Percentiles rank a stretch among this genome's conserved stretches.
Evolutionary conservation across 2,329 filamentous ascomycete species (phyloP).

Genomic region (Annulohypoxylon truncatum): DNA sequence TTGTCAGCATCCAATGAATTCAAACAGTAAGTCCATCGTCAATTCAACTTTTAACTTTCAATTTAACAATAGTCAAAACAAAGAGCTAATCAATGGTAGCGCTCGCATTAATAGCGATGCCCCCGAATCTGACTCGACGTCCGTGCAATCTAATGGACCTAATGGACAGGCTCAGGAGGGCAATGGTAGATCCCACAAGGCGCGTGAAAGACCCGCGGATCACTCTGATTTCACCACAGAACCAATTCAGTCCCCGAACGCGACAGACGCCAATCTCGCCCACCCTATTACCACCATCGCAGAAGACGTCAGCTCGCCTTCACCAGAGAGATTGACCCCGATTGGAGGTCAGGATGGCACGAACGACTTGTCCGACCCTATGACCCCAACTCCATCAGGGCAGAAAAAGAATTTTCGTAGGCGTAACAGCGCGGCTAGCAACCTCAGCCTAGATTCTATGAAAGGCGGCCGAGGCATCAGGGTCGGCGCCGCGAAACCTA

Average conservation of each 20-base stretch:
- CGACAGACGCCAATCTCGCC: slow-evolving; percentile 26
- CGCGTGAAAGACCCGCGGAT: slow-evolving; percentile 41
- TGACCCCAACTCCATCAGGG: slow-evolving; percentile 36
- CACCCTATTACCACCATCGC: slow-evolving; percentile 39
- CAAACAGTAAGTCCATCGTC: slow-evolving; percentile 46
- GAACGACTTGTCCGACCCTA: slow-evolving; percentile 17
- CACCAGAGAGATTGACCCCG: slow-evolving; percentile 33
- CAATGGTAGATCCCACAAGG: slow-evolving; percentile 40
- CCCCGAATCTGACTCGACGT: slow-evolving; percentile 48
- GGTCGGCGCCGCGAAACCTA: slow-evolving; percentile 54
- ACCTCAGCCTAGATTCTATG: slow-evolving; percentile 56
- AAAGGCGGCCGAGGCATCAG: slow-evolving; percentile 55
- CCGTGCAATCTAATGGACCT: slow-evolving; percentile 42
- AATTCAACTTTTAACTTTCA: neutral
- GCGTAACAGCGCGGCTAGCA: slow-evolving; percentile 50
- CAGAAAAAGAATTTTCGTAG: slow-evolving; percentile 38
- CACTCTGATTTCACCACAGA: slow-evolving; percentile 13
- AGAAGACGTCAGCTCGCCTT: slow-evolving; percentile 31
- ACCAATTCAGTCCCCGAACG: slow-evolving; percentile 11
- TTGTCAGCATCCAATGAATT: slow-evolving; percentile 53
- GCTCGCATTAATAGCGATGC: slow-evolving; percentile 45
- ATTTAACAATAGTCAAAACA: neutral
- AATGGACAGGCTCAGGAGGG: slow-evolving; percentile 42
- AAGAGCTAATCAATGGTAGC: slow-evolving; percentile 36
- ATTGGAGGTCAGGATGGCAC: slow-evolving; percentile 31